A percentile compares a stretch with the other conserved stretches of the same genome.
These are phyloP conservation scores for Penicillium hordei DNA, from an alignment of 2,329 filamentous ascomycete species.

Conservation along the genomic window DNA sequence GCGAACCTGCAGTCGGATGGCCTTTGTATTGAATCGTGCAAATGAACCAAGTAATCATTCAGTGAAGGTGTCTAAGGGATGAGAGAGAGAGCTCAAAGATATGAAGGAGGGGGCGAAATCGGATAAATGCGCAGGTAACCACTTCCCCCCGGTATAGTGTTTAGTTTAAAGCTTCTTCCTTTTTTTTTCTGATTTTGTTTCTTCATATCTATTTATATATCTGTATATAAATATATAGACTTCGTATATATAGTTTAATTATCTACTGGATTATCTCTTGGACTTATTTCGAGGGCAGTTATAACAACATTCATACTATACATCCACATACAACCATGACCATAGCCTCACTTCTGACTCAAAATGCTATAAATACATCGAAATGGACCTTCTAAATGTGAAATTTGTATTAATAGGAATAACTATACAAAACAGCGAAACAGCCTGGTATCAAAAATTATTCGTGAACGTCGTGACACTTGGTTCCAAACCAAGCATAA, in stretches of 20 bases:
- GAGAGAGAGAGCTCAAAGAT: conserved; percentile 15
- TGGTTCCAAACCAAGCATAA: conserved; percentile 19
- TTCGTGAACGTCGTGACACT: conserved; percentile 23
- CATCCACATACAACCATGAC: background rate
- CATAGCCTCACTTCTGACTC: background rate
- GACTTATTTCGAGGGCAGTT: background rate
- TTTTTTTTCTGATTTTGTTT: background rate
- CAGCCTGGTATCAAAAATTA: conserved; percentile 10
- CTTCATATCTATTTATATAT: background rate
- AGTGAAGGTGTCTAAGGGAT: conserved; percentile 5
- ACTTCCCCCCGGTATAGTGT: background rate
- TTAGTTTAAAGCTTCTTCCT: conserved; percentile 4
- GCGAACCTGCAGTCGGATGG: conserved; percentile 27
- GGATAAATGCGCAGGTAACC: conserved; percentile 13
- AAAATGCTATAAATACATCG: background rate
- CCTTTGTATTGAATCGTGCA: conserved; percentile 13
- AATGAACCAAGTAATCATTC: conserved; percentile 25
- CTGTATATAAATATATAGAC: too few relatives aligned
- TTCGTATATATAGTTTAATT: background rate
- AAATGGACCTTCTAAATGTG: too few relatives aligned
- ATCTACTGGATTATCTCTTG: background rate
- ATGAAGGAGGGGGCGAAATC: conserved; percentile 18
- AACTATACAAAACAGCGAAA: background rate
- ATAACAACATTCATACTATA: background rate
- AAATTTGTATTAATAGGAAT: conserved; percentile 1